These are phyloP conservation scores for Apiotrichum akiyoshidainum DNA, from an alignment of 1,284 basidiomycete species.

Conservation along the genomic window DNA sequence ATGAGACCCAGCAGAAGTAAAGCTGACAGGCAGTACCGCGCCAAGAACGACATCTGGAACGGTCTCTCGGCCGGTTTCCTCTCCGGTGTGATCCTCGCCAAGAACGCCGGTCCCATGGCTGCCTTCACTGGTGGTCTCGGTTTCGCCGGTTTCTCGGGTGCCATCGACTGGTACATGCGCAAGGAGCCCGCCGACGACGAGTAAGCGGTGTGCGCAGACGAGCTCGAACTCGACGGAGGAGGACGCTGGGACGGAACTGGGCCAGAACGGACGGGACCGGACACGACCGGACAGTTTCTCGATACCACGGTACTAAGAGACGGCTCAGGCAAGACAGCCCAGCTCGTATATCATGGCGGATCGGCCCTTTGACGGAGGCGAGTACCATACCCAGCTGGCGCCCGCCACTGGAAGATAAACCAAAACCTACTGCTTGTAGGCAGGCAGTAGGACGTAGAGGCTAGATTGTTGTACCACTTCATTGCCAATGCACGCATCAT, in stretches of 20 bases:
- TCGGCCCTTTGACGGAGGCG: too few relatives aligned
- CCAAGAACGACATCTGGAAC: conserved; percentile 91
- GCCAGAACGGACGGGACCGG: too few relatives aligned
- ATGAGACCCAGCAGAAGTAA: not conserved
- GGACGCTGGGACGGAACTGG: too few relatives aligned
- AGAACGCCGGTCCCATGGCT: conserved; percentile 77
- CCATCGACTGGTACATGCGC: conserved; percentile 79
- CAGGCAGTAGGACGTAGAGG: conserved; percentile 1
- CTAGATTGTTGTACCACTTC: conserved; percentile 10
- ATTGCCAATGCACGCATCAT: conserved; percentile 15
- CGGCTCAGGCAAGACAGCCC: too few relatives aligned
- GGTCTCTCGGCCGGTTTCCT: conserved; percentile 55
- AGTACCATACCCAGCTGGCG: too few relatives aligned
- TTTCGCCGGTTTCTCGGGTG: conserved; percentile 86
- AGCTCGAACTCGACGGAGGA: not conserved
- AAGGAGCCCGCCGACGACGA: conserved; percentile 79
- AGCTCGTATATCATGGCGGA: too few relatives aligned
- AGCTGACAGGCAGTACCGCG: conserved; percentile 68
- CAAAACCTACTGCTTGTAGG: not conserved
- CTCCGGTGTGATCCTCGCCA: conserved; percentile 73
- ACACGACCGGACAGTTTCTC: too few relatives aligned
- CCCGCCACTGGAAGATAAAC: too few relatives aligned
- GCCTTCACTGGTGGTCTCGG: conserved; percentile 76
- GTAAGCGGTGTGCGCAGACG: not conserved
- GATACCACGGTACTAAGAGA: too few relatives aligned